Percentiles rank a stretch among this genome's conserved stretches.
Conservation (phyloP, 176 grass and related monocot genomes). For the Oryza nivara region DNA sequence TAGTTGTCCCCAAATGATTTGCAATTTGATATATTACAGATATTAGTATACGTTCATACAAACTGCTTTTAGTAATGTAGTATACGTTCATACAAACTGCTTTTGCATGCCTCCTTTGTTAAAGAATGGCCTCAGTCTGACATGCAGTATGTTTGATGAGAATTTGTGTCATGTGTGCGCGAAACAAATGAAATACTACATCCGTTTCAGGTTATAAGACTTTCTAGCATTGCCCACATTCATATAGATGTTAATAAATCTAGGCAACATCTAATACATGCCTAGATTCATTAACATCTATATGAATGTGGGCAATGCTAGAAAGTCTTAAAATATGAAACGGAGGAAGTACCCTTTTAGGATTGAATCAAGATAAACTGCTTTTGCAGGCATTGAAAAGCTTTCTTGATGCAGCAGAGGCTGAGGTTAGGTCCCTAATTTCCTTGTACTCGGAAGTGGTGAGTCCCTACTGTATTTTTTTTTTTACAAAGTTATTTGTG, state of each 20-base stretch:
- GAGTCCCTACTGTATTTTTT: conserved; percentile 44
- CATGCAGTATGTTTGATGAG: neutral
- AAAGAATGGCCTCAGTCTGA: conserved; percentile 16
- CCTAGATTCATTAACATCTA: too few species aligned
- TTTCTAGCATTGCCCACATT: too few species aligned
- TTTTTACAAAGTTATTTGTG: conserved; percentile 17
- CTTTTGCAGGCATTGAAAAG: conserved; percentile 81
- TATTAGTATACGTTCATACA: neutral
- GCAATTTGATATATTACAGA: conserved; percentile 15
- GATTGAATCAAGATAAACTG: conserved; percentile 22
- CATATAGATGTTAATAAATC: too few species aligned
- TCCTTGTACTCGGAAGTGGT: conserved; percentile 98
- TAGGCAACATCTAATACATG: too few species aligned
- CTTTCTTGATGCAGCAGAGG: conserved; percentile 95
- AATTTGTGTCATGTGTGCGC: neutral
- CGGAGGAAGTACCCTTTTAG: neutral
- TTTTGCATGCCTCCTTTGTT: neutral
- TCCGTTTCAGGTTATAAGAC: too few species aligned
- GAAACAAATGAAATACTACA: neutral
- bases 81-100: neutral
- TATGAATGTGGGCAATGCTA: too few species aligned
- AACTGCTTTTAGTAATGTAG: neutral
- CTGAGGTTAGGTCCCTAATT: conserved; percentile 91
- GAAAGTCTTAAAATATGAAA: too few species aligned
- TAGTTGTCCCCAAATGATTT: conserved; percentile 13